A percentile compares a stretch with the other conserved stretches of the same genome.
These are phyloP conservation scores for Rhynchospora pubera DNA, from an alignment of 176 grass and related monocot species.

Conservation along the genomic window DNA sequence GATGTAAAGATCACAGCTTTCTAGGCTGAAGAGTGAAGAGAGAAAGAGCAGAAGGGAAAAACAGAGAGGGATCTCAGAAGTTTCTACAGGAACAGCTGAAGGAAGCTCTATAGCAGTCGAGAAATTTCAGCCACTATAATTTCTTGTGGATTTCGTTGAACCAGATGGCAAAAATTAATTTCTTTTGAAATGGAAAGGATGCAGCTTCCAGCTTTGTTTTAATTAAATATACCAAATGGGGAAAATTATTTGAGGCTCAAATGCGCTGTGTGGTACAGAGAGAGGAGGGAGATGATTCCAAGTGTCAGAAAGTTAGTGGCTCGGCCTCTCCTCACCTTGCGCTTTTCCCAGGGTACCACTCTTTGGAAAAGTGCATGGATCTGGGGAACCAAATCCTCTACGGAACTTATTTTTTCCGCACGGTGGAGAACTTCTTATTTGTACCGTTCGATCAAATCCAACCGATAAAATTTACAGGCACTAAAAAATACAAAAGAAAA, in stretches of 20 bases:
- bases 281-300: conserved; percentile 18
- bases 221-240: background rate
- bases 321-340: background rate
- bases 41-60: background rate
- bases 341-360: conserved; percentile 36
- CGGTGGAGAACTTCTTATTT: too few relatives aligned
- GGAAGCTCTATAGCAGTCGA: conserved; percentile 13
- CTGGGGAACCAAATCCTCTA: too few relatives aligned
- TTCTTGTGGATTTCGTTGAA: conserved; percentile 75
- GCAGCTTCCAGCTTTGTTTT: background rate
- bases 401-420: too few relatives aligned
- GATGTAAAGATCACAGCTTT: background rate
- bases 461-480: too few relatives aligned
- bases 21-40: background rate
- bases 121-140: conserved; percentile 89
- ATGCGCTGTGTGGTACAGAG: conserved; percentile 6
- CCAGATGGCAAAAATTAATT: background rate
- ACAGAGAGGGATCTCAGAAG: conserved; percentile 5
- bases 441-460: too few relatives aligned
- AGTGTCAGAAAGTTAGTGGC: conserved; percentile 37
- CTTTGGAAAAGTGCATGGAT: background rate
- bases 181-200: background rate
- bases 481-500: too few relatives aligned
- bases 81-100: conserved; percentile 14
- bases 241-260: conserved; percentile 26